Evolutionary conservation across 2,329 filamentous ascomycete species (phyloP).

Genomic region (Diplodia seriata): DNA sequence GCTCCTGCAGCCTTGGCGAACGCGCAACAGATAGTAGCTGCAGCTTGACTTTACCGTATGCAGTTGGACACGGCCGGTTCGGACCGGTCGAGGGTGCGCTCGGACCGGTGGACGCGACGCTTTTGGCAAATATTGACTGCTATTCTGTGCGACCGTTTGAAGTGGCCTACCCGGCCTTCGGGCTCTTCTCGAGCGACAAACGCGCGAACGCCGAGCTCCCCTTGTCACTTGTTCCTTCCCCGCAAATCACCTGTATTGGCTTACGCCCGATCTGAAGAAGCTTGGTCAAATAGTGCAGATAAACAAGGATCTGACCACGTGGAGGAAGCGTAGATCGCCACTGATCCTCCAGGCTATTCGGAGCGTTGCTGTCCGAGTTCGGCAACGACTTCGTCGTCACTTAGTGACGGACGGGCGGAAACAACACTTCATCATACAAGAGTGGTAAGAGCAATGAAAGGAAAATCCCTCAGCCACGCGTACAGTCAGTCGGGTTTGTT

Average conservation of each 20-base stretch:
- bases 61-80: not conserved
- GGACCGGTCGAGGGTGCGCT: not conserved
- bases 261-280: not conserved
- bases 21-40: not conserved
- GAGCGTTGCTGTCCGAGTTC: not conserved
- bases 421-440: not conserved
- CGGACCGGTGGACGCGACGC: conserved; percentile 10
- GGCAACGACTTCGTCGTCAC: not conserved
- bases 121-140: not conserved
- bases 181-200: conserved; percentile 10
- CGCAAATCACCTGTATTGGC: not conserved
- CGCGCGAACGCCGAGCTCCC: conserved; percentile 11
- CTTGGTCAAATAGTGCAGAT: not conserved
- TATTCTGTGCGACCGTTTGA: not conserved
- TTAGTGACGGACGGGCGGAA: not conserved
- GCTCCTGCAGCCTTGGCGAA: not conserved
- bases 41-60: not conserved
- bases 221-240: not conserved
- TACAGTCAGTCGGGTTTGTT: not conserved
- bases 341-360: not conserved
- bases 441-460: not conserved
- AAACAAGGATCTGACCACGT: not conserved
- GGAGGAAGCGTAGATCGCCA: not conserved
- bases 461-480: not conserved
- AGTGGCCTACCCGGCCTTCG: not conserved